Percentiles rank a stretch among this genome's conserved stretches.
phyloP scores from a whole-genome alignment of 306 rosid genomes.

The Dryas drummondii region DNA sequence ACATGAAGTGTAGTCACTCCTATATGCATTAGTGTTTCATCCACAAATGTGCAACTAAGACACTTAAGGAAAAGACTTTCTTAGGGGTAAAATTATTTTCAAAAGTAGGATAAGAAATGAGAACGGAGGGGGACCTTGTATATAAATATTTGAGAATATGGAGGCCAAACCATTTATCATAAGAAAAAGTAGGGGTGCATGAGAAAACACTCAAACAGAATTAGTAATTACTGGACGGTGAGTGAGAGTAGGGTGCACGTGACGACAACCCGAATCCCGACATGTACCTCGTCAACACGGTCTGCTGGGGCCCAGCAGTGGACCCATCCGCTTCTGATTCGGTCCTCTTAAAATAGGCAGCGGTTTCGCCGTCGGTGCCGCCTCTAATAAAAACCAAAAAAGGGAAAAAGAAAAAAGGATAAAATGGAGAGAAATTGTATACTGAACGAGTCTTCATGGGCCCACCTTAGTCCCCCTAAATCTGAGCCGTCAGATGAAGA shows the following conservation, averaged over 20 bases:
- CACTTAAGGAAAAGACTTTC: too few species aligned
- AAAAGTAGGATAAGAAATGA: too few species aligned
- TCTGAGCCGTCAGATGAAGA: neutral
- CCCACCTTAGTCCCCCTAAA: neutral
- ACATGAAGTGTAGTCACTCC: too few species aligned
- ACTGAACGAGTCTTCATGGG: constrained; percentile 14
- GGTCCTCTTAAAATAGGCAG: constrained; percentile 33
- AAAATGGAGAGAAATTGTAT: neutral
- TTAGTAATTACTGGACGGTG: constrained; percentile 40
- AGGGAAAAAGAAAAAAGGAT: neutral
- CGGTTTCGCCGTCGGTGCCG: constrained; percentile 71
- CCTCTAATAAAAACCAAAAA: constrained; percentile 19
- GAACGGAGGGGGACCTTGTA: too few species aligned
- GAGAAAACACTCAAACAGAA: neutral
- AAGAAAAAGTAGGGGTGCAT: neutral
- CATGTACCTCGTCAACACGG: constrained; percentile 61
- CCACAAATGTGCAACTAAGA: too few species aligned
- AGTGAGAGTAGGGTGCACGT: constrained; percentile 58
- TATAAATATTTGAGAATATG: too few species aligned
- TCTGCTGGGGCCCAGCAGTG: constrained; percentile 30
- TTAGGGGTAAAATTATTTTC: too few species aligned
- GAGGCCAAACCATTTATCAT: neutral
- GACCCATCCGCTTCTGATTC: constrained; percentile 41
- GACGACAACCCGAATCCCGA: constrained; percentile 66
- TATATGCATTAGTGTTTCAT: too few species aligned